Evolutionary conservation across 148 eudicot genomes (phyloP), one percentile per base, ranked within the genome.

Genomic region (Linanthus parryae): DNA sequence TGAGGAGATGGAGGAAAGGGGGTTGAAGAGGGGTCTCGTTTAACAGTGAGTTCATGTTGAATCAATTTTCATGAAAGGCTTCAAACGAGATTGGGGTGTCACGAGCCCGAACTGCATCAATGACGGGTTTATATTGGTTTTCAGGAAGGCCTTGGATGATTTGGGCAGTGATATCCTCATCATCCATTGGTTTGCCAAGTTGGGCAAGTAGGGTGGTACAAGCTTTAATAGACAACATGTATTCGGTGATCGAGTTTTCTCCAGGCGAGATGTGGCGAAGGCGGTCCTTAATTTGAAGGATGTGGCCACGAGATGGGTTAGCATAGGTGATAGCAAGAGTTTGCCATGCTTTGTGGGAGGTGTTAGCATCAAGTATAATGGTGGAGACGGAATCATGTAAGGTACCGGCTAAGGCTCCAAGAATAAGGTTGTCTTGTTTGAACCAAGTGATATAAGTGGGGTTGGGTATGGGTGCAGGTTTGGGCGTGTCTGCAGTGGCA

Each of bases 21-120:
- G 46, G 8, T 42, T 42, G 17, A 10, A 6, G 8, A 6, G 8
- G 46, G 16, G 43, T 3, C 14, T 3, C 15, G 46, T 42, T 42
- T 9, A 14, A 12, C 46, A 2, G 17, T 4, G 46, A 42, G 46
- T 42, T 42, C 46, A 24, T 42, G 46, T 1, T 17, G 1, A 24
- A 42, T 4, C 8, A 42, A 24, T 42, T 42, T 42, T 42, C 46
- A 14, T 42, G 46, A 24, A 42, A 42, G 9, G 20, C 46, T 24
- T 42, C 46, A 17, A 42, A 42, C 22, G 46, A 17, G 7, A 42
- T 42, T 8, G 46, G 46, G 8, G 46, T 42, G 21, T 42, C 46
- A 42, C 46, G 46, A 14, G 46, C 46, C 46, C 46, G 17, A n/a
- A 42, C 46, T 21, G 46, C 46, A 7, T 42, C 46, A 42, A 42